Base-by-base conservation (phyloP, 2,329 filamentous ascomycete species). In the Fusarium luffae region DNA sequence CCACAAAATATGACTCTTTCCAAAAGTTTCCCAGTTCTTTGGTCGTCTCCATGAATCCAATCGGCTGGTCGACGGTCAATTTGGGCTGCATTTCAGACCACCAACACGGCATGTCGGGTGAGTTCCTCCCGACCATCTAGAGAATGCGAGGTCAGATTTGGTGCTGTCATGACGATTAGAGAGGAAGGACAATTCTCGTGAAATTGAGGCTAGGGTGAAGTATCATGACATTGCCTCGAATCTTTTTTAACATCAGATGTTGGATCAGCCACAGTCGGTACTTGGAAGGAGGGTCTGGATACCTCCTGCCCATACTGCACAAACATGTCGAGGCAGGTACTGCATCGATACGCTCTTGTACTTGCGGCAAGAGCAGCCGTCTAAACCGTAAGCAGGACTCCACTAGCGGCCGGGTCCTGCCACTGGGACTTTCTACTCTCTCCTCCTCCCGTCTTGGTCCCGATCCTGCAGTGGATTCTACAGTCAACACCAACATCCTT, bases 141-240 rank as follows among this genome's bases (percentile, higher is more conserved):
- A 37, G 8, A 25, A 37, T 25, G 8, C 32, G n/a, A 25, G 28
- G 55, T 37, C 23, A 63, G 48, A 48, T 48, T 37, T 46, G 58
- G 62, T 63, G 44, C 55, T 47, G 55, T 59, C 47, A 64, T 62
- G 55, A 61, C 51, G 40, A 41, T 54, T 47, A 40, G 48, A 25
- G 51, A 61, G 40, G n/a, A 56, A 69, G 73, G 57, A 61, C 59
- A 55, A 58, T 61, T 62, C 49, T 73, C 62, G 46, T 54, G 43
- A 50, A 63, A 58, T 55, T 46, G 54, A 64, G 43, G 69, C 69
- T 62, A 70, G 56, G 66, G 54, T 41, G 63, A 71, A 42, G 70
- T 75, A 71, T 74, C 72, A 71, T 74, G 70, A 74, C 68, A 73
- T 63, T 70, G 49, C 56, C 46, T 63, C 58, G 54, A 59, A 54